phyloP scores from a whole-genome alignment of 2,329 filamentous ascomycete genomes.

The Fusarium palustre region DNA sequence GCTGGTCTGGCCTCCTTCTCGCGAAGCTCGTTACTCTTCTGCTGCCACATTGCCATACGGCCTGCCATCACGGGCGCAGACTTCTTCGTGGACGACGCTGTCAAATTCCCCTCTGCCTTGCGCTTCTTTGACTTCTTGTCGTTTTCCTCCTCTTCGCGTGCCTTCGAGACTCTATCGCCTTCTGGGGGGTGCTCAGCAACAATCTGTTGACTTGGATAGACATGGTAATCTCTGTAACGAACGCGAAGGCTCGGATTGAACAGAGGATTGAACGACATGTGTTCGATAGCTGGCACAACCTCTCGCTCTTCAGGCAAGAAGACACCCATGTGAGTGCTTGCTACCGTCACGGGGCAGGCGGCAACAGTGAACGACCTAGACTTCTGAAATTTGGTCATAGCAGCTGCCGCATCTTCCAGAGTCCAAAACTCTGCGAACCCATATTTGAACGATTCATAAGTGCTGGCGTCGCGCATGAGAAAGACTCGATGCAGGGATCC shows the following conservation, averaged over 20 bases:
- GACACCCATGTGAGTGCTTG: conserved; percentile 85
- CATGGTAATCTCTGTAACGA: conserved; percentile 81
- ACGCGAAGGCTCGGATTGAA: conserved; percentile 75
- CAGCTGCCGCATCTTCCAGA: conserved; percentile 79
- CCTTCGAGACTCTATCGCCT: conserved; percentile 46
- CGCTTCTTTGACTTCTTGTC: conserved; percentile 64
- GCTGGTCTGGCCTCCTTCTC: conserved; percentile 27
- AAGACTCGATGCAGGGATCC: conserved; percentile 82
- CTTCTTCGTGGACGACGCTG: conserved; percentile 52
- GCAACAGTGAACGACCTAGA: conserved; percentile 82
- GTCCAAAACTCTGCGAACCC: conserved; percentile 87
- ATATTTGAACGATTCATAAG: conserved; percentile 80
- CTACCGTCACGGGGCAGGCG: conserved; percentile 76
- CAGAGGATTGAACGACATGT: conserved; percentile 76
- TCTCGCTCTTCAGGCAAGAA: conserved; percentile 79
- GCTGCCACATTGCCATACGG: conserved; percentile 60
- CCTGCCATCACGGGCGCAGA: conserved; percentile 58
- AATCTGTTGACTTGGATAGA: conserved; percentile 74
- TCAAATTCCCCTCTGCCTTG: conserved; percentile 59
- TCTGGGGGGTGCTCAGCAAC: conserved; percentile 65
- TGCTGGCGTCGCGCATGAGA: conserved; percentile 77
- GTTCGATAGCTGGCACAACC: conserved; percentile 64
- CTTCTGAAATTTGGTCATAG: conserved; percentile 76
- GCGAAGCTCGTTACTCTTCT: conserved; percentile 57
- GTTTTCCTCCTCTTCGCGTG: conserved; percentile 43